Percentiles rank a stretch among this genome's conserved stretches.
Evolutionary conservation across 2,329 filamentous ascomycete genomes (phyloP).

Genomic region (Fusarium clavum): DNA sequence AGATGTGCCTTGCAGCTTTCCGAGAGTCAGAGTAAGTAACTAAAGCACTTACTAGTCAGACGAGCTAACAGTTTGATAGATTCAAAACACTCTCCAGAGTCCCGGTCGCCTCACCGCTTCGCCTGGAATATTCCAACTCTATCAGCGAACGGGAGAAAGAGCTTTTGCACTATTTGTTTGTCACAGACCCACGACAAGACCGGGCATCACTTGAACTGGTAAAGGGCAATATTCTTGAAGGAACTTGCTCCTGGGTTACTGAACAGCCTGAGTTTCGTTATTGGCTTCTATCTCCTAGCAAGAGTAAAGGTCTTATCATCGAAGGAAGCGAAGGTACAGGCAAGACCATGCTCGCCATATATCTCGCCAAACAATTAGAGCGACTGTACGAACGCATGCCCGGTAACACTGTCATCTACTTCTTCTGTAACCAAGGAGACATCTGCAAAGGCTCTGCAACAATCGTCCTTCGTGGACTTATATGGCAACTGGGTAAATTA

Average conservation of each 20-base stretch:
- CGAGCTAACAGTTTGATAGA: neutral
- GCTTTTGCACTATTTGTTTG: neutral
- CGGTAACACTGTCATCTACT: slow-evolving; percentile 9
- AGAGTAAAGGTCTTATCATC: neutral
- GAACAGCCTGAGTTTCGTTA: neutral
- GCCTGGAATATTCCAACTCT: neutral
- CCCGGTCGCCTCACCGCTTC: too few relatives aligned
- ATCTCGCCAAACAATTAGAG: slow-evolving; percentile 14
- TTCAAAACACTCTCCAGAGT: neutral
- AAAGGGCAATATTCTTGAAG: neutral
- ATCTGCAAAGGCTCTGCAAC: slow-evolving; percentile 7
- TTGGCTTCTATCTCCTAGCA: neutral
- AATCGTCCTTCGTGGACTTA: slow-evolving; percentile 6
- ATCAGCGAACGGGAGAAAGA: neutral
- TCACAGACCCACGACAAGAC: slow-evolving; percentile 13
- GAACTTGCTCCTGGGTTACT: slow-evolving; percentile 9
- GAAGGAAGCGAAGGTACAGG: slow-evolving; percentile 8
- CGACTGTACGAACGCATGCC: neutral
- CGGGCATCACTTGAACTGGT: neutral
- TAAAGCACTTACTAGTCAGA: accelerated
- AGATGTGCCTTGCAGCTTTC: neutral
- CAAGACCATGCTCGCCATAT: slow-evolving; percentile 19
- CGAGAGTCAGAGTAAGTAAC: neutral
- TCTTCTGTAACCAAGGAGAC: slow-evolving; percentile 21
- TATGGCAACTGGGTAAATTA: slow-evolving; percentile 22